phyloP scores from a whole-genome alignment of 1,284 basidiomycete genomes.

The Grifola frondosa region DNA sequence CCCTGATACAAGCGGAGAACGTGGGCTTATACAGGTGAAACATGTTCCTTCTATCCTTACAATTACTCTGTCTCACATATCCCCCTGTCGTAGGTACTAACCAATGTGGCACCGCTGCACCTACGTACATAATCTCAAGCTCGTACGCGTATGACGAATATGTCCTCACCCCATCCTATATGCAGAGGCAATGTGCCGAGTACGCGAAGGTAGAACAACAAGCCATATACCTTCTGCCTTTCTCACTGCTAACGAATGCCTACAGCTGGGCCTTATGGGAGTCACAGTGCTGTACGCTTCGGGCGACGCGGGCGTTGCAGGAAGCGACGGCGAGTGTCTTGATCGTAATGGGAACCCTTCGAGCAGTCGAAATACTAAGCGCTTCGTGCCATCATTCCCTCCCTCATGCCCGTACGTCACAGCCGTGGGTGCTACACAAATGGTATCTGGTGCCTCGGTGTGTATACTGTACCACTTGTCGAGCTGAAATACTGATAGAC shows the following conservation, averaged over 20 bases:
- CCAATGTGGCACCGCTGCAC: slow-evolving; percentile 48
- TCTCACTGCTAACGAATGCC: neutral
- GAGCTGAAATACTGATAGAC: neutral
- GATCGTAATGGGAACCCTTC: slow-evolving; percentile 32
- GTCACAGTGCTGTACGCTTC: slow-evolving; percentile 50
- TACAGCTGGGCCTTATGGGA: slow-evolving; percentile 40
- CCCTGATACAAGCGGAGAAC: slow-evolving; percentile 33
- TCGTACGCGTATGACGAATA: slow-evolving; percentile 52
- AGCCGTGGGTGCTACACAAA: slow-evolving; percentile 52
- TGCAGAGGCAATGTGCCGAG: slow-evolving; percentile 54
- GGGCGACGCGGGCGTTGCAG: slow-evolving; percentile 52
- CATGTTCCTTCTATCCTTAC: slow-evolving; percentile 11
- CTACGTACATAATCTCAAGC: slow-evolving; percentile 55
- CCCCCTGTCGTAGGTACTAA: slow-evolving; percentile 24
- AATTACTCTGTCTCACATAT: no score
- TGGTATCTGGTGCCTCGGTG: slow-evolving; percentile 52
- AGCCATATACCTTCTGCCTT: slow-evolving; percentile 30
- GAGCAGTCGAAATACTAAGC: neutral
- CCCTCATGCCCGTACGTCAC: slow-evolving; percentile 56
- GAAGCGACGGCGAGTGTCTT: slow-evolving; percentile 28
- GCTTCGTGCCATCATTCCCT: slow-evolving; percentile 22
- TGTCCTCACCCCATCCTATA: slow-evolving; percentile 42
- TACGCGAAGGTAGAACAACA: slow-evolving; percentile 45
- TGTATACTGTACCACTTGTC: no score
- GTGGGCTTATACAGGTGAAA: no score